Evolutionary conservation across 2,329 filamentous ascomycete species (phyloP).

Genomic region (Torrubiella hemipterigena): DNA sequence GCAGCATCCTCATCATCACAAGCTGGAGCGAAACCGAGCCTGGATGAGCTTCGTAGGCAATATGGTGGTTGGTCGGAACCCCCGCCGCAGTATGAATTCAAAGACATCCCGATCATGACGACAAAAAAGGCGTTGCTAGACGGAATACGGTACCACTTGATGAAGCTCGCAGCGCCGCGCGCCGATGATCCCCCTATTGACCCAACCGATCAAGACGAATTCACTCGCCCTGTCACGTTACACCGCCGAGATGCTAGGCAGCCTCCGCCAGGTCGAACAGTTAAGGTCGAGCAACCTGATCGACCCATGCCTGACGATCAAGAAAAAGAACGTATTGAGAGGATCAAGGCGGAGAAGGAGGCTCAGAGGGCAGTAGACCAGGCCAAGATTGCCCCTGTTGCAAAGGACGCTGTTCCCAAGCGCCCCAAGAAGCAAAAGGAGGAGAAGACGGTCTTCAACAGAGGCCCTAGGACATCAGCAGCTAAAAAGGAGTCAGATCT

Average conservation of each 20-base stretch:
- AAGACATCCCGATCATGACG: conserved; percentile 58
- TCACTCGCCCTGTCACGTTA: conserved; percentile 76
- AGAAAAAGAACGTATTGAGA: conserved; percentile 53
- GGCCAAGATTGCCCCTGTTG: conserved; percentile 83
- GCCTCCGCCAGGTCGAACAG: conserved; percentile 48
- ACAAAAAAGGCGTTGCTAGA: conserved; percentile 73
- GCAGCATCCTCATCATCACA: conserved; percentile 10
- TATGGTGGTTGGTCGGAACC: conserved; percentile 48
- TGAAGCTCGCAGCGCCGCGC: conserved; percentile 59
- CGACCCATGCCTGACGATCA: conserved; percentile 38
- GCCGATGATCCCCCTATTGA: conserved; percentile 51
- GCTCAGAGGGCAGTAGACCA: conserved; percentile 77
- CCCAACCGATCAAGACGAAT: conserved; percentile 58
- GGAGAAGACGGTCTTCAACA: conserved; percentile 79
- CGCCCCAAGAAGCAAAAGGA: conserved; percentile 54
- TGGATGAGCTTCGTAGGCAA: conserved; percentile 29
- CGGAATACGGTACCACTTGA: conserved; percentile 74
- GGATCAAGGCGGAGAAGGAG: conserved; percentile 66
- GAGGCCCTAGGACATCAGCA: conserved; percentile 68
- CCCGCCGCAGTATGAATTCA: conserved; percentile 34
- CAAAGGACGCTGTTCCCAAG: conserved; percentile 42
- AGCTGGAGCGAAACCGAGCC: conserved; percentile 19
- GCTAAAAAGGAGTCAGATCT: conserved; percentile 61
- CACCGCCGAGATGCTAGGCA: conserved; percentile 79
- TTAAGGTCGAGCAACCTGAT: conserved; percentile 44